Conservation (phyloP, 2,329 filamentous ascomycete species). For the Aspergillus quadricinctus region DNA sequence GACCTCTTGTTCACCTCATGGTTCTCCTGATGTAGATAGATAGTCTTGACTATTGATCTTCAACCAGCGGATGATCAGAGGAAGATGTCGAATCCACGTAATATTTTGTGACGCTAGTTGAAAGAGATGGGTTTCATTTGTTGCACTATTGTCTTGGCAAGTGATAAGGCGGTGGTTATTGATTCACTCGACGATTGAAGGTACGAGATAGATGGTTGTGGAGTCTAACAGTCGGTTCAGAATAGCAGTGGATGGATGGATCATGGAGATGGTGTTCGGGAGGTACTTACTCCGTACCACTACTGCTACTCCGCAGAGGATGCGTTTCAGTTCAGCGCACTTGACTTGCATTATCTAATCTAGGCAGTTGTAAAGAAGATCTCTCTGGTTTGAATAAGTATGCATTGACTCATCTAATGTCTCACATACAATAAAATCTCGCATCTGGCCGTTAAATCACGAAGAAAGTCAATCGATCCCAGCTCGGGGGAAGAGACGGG, state of each 20-base stretch:
- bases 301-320: neutral
- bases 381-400: neutral
- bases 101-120: neutral
- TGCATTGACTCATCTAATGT: constrained; percentile 7
- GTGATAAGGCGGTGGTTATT: neutral
- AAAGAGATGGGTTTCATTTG: neutral
- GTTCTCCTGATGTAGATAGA: neutral
- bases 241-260: neutral
- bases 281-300: neutral
- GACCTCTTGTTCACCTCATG: neutral
- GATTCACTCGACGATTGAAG: neutral
- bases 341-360: neutral
- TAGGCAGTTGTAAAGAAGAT: neutral
- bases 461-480: neutral
- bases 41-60: neutral
- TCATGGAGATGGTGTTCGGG: neutral
- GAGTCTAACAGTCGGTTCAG: neutral
- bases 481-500: neutral
- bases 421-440: constrained; percentile 5
- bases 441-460: neutral
- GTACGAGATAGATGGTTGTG: neutral
- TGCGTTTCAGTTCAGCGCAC: neutral
- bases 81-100: neutral
- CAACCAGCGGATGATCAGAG: too few species aligned
- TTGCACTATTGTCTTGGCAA: neutral